Percentiles rank a stretch among this genome's conserved stretches.
Evolutionary conservation across 148 eudicot species (phyloP).

Genomic region (Pharnaceum exiguum): DNA sequence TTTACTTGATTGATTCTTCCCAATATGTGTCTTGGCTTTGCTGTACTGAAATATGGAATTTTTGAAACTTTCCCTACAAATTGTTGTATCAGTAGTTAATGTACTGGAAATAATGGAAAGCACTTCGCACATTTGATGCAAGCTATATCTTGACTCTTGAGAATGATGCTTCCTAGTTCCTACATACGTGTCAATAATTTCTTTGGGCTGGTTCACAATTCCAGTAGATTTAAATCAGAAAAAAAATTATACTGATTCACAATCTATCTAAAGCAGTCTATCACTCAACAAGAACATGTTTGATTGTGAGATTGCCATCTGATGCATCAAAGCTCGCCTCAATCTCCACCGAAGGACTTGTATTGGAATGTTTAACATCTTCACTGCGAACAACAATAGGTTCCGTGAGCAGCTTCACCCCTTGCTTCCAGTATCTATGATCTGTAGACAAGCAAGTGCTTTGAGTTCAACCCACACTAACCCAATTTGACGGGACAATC

Average conservation of each 20-base stretch:
- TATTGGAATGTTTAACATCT: slow-evolving; percentile 11
- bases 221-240: no score
- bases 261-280: neutral
- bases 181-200: no score
- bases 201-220: no score
- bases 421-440: slow-evolving; percentile 87
- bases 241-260: no score
- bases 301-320: slow-evolving; percentile 46
- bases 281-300: slow-evolving; percentile 9
- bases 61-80: no score
- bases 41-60: no score
- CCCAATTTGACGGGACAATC: neutral
- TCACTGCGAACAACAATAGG: slow-evolving; percentile 35
- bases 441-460: slow-evolving; percentile 32
- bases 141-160: no score
- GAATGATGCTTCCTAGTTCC: no score
- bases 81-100: no score
- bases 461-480: neutral
- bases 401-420: slow-evolving; percentile 55
- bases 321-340: slow-evolving; percentile 59
- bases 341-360: slow-evolving; percentile 33
- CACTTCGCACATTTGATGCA: no score
- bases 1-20: neutral
- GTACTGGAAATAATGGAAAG: no score
- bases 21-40: no score